Percentiles rank a stretch among this genome's conserved stretches.
Evolutionary conservation across 306 rosid genomes (phyloP).

Genomic region (Cucurbita maxima): DNA sequence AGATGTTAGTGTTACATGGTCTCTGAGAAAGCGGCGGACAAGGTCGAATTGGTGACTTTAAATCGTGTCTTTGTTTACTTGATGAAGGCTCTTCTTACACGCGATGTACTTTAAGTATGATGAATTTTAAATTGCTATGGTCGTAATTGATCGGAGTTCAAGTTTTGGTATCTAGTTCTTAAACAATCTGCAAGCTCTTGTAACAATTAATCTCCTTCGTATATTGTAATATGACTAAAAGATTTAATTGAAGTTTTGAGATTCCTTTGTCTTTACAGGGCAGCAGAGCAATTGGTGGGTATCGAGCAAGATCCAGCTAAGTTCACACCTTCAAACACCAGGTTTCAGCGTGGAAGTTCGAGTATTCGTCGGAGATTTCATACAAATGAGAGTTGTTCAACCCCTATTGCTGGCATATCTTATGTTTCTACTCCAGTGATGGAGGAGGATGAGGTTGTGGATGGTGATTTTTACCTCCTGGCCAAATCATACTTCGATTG

Average conservation of each 20-base stretch:
- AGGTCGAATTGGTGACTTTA: neutral
- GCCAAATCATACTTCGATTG: constrained; percentile 86
- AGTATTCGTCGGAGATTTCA: constrained; percentile 78
- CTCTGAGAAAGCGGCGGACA: neutral
- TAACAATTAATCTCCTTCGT: neutral
- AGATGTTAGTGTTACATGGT: neutral
- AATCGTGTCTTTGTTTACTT: neutral
- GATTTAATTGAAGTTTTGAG: constrained; percentile 7
- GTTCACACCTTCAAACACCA: constrained; percentile 84
- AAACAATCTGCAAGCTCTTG: neutral
- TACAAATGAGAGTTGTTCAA: constrained; percentile 35
- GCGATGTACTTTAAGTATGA: neutral
- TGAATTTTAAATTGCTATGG: neutral
- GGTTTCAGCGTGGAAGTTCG: constrained; percentile 92
- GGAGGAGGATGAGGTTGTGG: constrained; percentile 86
- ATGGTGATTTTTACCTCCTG: constrained; percentile 62
- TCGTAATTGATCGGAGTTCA: neutral
- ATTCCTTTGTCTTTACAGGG: constrained; percentile 32
- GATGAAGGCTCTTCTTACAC: neutral
- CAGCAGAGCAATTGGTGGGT: constrained; percentile 80
- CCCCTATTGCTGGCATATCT: constrained; percentile 64
- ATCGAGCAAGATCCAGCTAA: constrained; percentile 82
- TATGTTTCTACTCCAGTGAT: constrained; percentile 78
- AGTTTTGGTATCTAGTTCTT: neutral
- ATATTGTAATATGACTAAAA: neutral